Percentiles rank a stretch among this genome's conserved stretches.
phyloP scores from a whole-genome alignment of 2,329 filamentous ascomycete genomes.

The Xylaria sp. region DNA sequence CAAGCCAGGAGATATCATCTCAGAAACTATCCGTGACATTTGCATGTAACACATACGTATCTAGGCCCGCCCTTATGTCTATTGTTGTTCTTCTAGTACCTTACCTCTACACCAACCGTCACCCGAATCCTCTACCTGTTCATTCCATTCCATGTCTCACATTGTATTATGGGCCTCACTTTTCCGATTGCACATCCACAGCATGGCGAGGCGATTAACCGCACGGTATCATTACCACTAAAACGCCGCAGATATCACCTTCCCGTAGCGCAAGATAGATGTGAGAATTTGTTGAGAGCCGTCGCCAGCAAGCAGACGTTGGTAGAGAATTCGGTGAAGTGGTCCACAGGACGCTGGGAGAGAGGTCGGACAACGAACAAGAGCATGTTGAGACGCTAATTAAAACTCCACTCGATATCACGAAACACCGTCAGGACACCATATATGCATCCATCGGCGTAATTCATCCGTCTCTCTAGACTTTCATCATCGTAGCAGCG shows the following conservation, averaged over 20 bases:
- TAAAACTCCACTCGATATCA: neutral
- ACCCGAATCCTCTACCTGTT: neutral
- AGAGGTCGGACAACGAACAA: neutral
- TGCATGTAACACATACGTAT: slow-evolving; percentile 8
- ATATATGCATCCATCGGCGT: neutral
- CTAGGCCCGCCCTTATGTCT: neutral
- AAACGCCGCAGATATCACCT: neutral
- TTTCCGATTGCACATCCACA: neutral
- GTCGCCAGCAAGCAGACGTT: neutral
- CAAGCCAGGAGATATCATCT: neutral
- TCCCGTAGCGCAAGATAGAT: neutral
- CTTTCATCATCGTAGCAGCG: neutral
- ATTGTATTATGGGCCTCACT: neutral
- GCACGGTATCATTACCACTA: neutral
- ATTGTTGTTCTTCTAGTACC: no score
- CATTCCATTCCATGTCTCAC: neutral
- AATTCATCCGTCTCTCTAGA: neutral
- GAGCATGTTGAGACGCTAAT: neutral
- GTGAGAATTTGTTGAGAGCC: neutral
- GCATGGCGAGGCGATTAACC: neutral
- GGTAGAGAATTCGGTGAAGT: neutral
- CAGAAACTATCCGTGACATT: slow-evolving; percentile 22
- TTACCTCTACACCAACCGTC: neutral
- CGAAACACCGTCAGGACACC: slow-evolving; percentile 1
- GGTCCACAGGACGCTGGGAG: neutral